Evolutionary conservation across 371 early-diverging fungal genomes (phyloP), one percentile per base, ranked within the genome.

Genomic region (Mucor plumbeus): DNA sequence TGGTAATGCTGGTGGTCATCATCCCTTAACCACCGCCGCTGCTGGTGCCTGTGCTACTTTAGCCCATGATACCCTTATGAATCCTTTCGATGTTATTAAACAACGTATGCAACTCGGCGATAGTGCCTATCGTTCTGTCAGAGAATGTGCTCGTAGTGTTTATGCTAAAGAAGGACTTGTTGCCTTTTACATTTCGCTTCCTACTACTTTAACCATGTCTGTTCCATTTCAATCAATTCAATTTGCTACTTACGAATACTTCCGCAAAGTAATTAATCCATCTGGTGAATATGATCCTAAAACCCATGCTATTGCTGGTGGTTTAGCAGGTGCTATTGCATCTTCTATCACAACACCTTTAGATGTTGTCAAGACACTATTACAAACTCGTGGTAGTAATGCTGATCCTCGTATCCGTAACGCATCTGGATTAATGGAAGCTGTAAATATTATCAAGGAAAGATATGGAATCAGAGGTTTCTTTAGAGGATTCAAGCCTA

Each of bases 51-150:
- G 88, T 70, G 95, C 96, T 6, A 95, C 96, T 9, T 80, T 94
- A 40, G 85, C 88, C 7, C 86, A 89, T 73, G 97, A 97, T 70
- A 88, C 91, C 2, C 74, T 96, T 59, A 92, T 94, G 93, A 97
- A 92, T 70, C 97, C 96, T 15, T 96, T 95, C 75, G 96, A 96
- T 84, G 90, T 96, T 10, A 79, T 96, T 63, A 97, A 97, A 75
- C 97, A 97, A 77, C 87, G 97, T 34, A 95, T 96, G 96, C 97
- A 97, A 76, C 75, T 94, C 17, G 86, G 88, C 48, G 87, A 87
- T 38, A 82, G 87, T 3, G 73, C 75, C 7, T 88, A 92, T 69
- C 75, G 80, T 14, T 86, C 74, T 61, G 87, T 94, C 11, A 13
- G 84, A 33, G 85, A 88, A 34, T 94, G 95, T 67, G 92, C 90